phyloP scores from a whole-genome alignment of 306 rosid species.

The Cercis canadensis region DNA sequence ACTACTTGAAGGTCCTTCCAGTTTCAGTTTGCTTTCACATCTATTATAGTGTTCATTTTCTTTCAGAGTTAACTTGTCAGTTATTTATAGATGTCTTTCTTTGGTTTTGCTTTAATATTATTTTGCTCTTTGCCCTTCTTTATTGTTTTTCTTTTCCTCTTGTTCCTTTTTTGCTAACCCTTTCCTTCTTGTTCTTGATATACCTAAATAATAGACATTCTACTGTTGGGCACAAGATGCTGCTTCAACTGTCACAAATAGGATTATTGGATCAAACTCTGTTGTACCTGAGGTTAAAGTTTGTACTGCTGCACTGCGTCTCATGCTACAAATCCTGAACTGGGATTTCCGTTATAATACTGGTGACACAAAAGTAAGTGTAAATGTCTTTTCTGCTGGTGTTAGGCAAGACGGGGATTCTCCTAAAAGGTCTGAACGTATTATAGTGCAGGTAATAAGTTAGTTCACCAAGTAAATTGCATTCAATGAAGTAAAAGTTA shows the following conservation, averaged over 20 bases:
- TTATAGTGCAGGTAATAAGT: conserved; percentile 79
- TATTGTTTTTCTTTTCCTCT: neutral
- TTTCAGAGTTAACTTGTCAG: conserved; percentile 8
- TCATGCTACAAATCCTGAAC: conserved; percentile 96
- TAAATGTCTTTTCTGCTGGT: conserved; percentile 65
- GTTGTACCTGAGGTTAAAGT: conserved; percentile 84
- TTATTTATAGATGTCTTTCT: conserved; percentile 19
- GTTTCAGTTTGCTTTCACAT: conserved; percentile 22
- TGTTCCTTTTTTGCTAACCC: too few relatives aligned
- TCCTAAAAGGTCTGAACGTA: conserved; percentile 73
- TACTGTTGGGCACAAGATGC: conserved; percentile 91
- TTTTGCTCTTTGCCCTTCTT: neutral
- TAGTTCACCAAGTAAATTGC: conserved; percentile 30
- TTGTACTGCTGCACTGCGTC: conserved; percentile 77
- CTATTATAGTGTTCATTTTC: neutral
- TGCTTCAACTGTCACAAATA: conserved; percentile 77
- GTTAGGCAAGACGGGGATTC: conserved; percentile 70
- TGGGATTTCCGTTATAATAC: conserved; percentile 75
- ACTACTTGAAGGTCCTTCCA: conserved; percentile 75
- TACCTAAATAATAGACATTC: conserved; percentile 57
- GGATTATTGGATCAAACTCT: conserved; percentile 73
- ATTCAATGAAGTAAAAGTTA: conserved; percentile 18
- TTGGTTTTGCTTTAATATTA: conserved; percentile 17
- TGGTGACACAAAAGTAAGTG: conserved; percentile 49
- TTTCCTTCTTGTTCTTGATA: neutral